Percentiles rank a stretch among this genome's conserved stretches.
Evolutionary conservation across 495 filamentous ascomycete species (phyloP).

Genomic region (Diplogelasinospora grovesii): DNA sequence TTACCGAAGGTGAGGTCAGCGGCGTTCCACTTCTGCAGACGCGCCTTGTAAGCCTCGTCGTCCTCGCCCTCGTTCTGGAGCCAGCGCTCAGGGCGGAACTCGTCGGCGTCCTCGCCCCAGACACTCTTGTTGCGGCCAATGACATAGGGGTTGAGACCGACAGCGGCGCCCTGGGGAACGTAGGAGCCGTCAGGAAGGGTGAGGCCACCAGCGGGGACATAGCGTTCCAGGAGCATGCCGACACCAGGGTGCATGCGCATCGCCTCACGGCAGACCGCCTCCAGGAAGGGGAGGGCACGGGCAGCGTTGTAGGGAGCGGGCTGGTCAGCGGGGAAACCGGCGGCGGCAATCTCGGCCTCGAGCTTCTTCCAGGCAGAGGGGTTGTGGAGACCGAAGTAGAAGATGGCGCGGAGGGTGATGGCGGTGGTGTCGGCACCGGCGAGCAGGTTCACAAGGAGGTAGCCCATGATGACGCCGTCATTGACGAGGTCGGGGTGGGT

Average conservation of each 20-base stretch:
- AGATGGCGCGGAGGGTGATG: slow-evolving; percentile 22
- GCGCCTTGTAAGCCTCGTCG: slow-evolving; percentile 8
- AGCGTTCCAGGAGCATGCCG: slow-evolving; percentile 47
- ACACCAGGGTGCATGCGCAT: slow-evolving; percentile 53
- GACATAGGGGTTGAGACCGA: slow-evolving; percentile 27
- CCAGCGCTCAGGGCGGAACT: slow-evolving; percentile 47
- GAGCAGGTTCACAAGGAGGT: slow-evolving; percentile 30
- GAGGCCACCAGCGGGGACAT: slow-evolving; percentile 49
- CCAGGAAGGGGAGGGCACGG: slow-evolving; percentile 47
- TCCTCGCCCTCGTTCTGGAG: slow-evolving; percentile 25
- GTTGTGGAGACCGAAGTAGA: slow-evolving; percentile 28
- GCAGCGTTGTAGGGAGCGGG: slow-evolving; percentile 14
- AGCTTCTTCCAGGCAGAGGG: slow-evolving; percentile 21
- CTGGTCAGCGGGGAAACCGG: slow-evolving; percentile 1
- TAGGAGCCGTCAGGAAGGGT: slow-evolving; percentile 45
- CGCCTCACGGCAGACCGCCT: slow-evolving; percentile 58
- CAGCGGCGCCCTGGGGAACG: slow-evolving; percentile 40
- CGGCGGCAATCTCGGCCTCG: slow-evolving; percentile 12
- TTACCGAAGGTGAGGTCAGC: slow-evolving; percentile 48
- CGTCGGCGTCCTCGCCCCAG: slow-evolving; percentile 43
- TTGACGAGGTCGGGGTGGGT: slow-evolving; percentile 16
- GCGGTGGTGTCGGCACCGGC: slow-evolving; percentile 40
- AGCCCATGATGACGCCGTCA: slow-evolving; percentile 14
- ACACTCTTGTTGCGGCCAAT: slow-evolving; percentile 30
- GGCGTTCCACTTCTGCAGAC: slow-evolving; percentile 15